A percentile compares a stretch with the other conserved stretches of the same genome.
These are phyloP conservation scores for Drechslera avenae DNA, from an alignment of 2,329 filamentous ascomycete genomes.

Conservation along the genomic window DNA sequence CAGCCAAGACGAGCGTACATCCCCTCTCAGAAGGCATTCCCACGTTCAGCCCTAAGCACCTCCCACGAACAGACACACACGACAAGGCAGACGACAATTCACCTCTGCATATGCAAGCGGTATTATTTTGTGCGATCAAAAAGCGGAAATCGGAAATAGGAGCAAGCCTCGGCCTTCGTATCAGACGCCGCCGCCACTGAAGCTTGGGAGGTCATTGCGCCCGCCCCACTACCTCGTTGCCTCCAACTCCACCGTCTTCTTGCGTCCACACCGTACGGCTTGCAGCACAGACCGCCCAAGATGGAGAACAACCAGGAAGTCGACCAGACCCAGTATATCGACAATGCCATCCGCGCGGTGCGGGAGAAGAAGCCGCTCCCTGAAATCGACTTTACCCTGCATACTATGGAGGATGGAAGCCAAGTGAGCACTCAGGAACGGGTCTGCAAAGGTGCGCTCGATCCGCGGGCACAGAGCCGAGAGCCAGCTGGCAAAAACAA, in stretches of 20 bases:
- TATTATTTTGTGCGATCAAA: constrained; percentile 20
- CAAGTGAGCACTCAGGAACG: constrained; percentile 95
- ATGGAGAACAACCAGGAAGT: constrained; percentile 45
- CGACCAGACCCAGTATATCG: constrained; percentile 61
- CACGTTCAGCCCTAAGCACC: constrained; percentile 30
- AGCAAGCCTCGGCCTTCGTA: constrained; percentile 40
- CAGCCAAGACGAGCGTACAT: constrained; percentile 12
- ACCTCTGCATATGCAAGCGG: constrained; percentile 9
- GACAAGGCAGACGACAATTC: constrained; percentile 29
- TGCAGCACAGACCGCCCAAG: constrained; percentile 30
- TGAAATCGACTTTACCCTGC: constrained; percentile 97
- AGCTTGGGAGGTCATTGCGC: constrained; percentile 35
- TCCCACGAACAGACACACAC: constrained; percentile 32
- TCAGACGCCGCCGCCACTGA: constrained; percentile 41
- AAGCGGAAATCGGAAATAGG: constrained; percentile 13
- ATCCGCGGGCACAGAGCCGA: constrained; percentile 1
- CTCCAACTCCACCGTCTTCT: constrained; percentile 31
- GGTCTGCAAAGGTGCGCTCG: constrained; percentile 88
- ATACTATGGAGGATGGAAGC: constrained; percentile 96
- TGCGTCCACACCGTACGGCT: constrained; percentile 29
- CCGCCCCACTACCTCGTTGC: constrained; percentile 41
- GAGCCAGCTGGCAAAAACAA: not conserved
- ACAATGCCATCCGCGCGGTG: constrained; percentile 90
- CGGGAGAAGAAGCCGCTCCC: constrained; percentile 93
- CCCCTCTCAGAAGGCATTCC: constrained; percentile 14